Evolutionary conservation across 768 basidiomycete genomes (phyloP).

Genomic region (Pleurotus sapidus): DNA sequence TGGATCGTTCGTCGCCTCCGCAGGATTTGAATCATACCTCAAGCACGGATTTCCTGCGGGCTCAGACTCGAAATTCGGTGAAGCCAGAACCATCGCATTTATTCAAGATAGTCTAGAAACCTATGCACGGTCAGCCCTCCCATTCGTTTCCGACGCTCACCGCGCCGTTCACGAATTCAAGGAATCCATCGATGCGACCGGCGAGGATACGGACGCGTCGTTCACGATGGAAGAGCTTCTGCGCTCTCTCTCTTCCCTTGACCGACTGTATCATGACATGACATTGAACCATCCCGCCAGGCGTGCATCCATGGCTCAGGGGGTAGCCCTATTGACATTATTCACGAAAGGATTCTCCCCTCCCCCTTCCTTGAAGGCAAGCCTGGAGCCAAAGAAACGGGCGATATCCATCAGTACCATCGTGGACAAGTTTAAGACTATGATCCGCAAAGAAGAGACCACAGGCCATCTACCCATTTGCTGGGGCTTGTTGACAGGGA

Average conservation of each 20-base stretch:
- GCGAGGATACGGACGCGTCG: slow-evolving; percentile 9
- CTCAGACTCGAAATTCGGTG: slow-evolving; percentile 19
- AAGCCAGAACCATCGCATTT: slow-evolving; percentile 48
- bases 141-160: slow-evolving; percentile 79
- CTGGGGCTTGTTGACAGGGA: slow-evolving; percentile 84
- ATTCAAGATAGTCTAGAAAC: slow-evolving; percentile 70
- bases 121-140: slow-evolving; percentile 73
- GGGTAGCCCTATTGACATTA: slow-evolving; percentile 87
- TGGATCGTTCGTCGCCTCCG: slow-evolving; percentile 93
- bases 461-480: slow-evolving; percentile 87
- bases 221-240: slow-evolving; percentile 25
- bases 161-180: slow-evolving; percentile 27
- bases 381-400: slow-evolving; percentile 18
- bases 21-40: slow-evolving; percentile 86
- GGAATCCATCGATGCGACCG: not conserved
- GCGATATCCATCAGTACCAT: slow-evolving; percentile 30
- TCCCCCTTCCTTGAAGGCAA: slow-evolving; percentile 35
- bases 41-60: slow-evolving; percentile 72
- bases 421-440: slow-evolving; percentile 67
- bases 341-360: slow-evolving; percentile 78
- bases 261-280: slow-evolving; percentile 79
- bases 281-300: slow-evolving; percentile 88
- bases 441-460: slow-evolving; percentile 59
- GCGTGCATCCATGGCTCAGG: slow-evolving; percentile 88
- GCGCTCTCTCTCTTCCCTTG: slow-evolving; percentile 51